A percentile compares a stretch with the other conserved stretches of the same genome.
Conservation (phyloP, 2,329 filamentous ascomycete genomes). For the Dactylellina haptotyla region DNA sequence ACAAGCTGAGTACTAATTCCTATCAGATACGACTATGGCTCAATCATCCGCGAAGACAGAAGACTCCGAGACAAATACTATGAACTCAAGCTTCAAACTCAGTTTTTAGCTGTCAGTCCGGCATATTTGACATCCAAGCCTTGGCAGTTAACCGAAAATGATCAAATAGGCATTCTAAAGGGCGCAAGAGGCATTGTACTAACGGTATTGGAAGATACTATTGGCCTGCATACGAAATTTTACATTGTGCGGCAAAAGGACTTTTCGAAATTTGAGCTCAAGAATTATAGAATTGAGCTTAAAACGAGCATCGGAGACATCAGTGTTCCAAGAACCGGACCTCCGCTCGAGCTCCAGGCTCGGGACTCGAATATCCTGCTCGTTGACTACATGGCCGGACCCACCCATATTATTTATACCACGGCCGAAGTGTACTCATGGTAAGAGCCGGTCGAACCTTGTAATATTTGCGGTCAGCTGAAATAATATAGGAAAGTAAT, state of each 20-base stretch:
- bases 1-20: conserved; percentile 23
- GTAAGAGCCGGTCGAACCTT: conserved; percentile 56
- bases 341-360: conserved; percentile 34
- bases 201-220: conserved; percentile 52
- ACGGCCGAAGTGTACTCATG: conserved; percentile 77
- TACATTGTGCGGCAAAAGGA: conserved; percentile 46
- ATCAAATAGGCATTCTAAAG: conserved; percentile 38
- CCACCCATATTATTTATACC: conserved; percentile 72
- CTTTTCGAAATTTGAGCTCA: conserved; percentile 41
- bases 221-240: conserved; percentile 53
- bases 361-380: conserved; percentile 66
- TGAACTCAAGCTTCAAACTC: conserved; percentile 78
- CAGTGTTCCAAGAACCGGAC: conserved; percentile 16
- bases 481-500: conserved; percentile 66
- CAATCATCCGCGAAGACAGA: conserved; percentile 75
- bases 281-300: conserved; percentile 28
- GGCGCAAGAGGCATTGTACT: conserved; percentile 27
- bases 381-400: conserved; percentile 72
- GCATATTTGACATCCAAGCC: conserved; percentile 73
- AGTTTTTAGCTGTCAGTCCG: conserved; percentile 78
- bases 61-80: conserved; percentile 80
- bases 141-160: conserved; percentile 35
- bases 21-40: conserved; percentile 69
- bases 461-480: not conserved
- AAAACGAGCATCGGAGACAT: conserved; percentile 35